Base-by-base conservation (phyloP, 2,329 filamentous ascomycete species). In the Trichoderma sp. region DNA sequence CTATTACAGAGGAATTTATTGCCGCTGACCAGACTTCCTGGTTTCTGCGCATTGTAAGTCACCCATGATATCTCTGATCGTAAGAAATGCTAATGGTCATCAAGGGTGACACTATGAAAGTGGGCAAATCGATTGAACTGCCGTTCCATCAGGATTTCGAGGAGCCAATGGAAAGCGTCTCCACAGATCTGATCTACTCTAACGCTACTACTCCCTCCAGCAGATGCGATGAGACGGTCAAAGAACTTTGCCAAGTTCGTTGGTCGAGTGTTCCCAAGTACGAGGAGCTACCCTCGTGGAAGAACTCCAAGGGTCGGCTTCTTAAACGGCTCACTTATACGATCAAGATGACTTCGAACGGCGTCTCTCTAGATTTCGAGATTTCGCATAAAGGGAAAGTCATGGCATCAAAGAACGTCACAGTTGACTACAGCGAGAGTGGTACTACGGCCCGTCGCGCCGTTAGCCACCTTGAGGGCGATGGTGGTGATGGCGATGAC, bases 11-110 rank as follows among this genome's bases (percentile, higher is more conserved):
- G 0, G 1, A 15, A 0, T 80, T 73, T 13, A 64, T 2, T 1
- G 78, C 74, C 0, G 0, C 0, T 0, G 65, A 76, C 6, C 80
- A 81, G 28, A 75, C 77, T 6, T 9, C 70, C 0, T 82, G 80
- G 80, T 81, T 80, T 55, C 39, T 80, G 3, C 55, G 61, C 6
- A 72, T 70, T 3, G 68, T 75, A 12, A 71, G 71, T 58, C 30
- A 12, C 5, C 32, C n/a, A n/a, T n/a, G n/a, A n/a, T n/a, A n/a
- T n/a, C n/a, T 12, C 11, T 34, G 9, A 12, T 12, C 11, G 11
- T 20, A 13, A 6, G 36, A 26, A 53, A n/a, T n/a, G n/a, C n/a
- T n/a, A n/a, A n/a, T n/a, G n/a, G n/a, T n/a, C n/a, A n/a, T n/a
- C n/a, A n/a, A n/a, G n/a, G 70, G 65, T 6, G 64, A 74, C 6